Evolutionary conservation across 192 early-diverging fungal species (phyloP).

Genomic region (Mortierella alpina): DNA sequence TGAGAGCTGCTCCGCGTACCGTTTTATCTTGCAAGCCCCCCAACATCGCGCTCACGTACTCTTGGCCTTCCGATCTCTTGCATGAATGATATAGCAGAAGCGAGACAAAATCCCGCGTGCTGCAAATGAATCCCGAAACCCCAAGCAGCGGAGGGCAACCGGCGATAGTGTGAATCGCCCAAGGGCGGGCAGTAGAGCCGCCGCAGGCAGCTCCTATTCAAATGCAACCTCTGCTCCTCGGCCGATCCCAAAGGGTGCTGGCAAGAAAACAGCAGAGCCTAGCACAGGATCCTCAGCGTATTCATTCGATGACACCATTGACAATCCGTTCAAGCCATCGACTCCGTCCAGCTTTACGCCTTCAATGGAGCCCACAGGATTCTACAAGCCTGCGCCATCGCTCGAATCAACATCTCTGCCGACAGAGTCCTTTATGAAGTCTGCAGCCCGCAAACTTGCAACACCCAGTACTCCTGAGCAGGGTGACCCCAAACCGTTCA

Average conservation of each 20-base stretch:
- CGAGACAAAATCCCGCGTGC: constrained; percentile 1
- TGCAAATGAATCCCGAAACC: constrained; percentile 14
- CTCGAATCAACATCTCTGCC: neutral
- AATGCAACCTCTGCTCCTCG: constrained; percentile 7
- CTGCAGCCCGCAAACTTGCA: neutral
- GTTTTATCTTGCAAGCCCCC: neutral
- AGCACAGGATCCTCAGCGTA: constrained; percentile 18
- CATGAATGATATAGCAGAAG: constrained; percentile 4
- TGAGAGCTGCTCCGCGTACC: neutral
- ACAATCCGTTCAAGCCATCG: constrained; percentile 40
- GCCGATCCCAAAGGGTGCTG: constrained; percentile 38
- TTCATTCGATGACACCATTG: constrained; percentile 30
- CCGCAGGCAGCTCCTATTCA: constrained; percentile 5
- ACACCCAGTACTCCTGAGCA: constrained; percentile 1
- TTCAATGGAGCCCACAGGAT: constrained; percentile 43
- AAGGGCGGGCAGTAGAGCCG: neutral
- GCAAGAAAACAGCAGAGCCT: constrained; percentile 9
- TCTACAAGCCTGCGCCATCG: neutral
- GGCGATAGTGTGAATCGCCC: constrained; percentile 31
- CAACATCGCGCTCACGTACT: neutral
- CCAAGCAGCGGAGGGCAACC: constrained; percentile 28
- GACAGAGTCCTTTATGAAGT: neutral
- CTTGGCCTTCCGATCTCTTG: neutral
- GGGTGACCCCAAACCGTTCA: constrained; percentile 13
- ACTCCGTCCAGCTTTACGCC: constrained; percentile 41